Evolutionary conservation across 108 stramenopile genomes (phyloP), one percentile per base, ranked within the genome.

Genomic region (Nannochloropsis gaditana): DNA sequence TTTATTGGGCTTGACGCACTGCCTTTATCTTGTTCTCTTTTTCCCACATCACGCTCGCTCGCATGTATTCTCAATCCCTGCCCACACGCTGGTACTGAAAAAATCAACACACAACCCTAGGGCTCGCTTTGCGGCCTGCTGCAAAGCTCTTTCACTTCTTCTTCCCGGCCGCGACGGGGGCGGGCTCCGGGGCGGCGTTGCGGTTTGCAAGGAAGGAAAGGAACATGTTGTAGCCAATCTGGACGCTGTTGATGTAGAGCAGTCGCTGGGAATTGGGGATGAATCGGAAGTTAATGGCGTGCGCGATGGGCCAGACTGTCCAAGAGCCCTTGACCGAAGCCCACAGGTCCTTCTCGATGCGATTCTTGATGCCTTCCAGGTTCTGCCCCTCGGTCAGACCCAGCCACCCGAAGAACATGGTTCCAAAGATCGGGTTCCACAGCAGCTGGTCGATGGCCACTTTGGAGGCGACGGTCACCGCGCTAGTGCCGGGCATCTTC

Each of bases 381-480:
- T 93, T 91, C 87, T 95, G 93, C 42, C 97, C 96, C 86, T 97
- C 96, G 42, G 91, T 88, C 43, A 91, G 45, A 83, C 96, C 96
- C 83, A 96, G 90, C 89, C 95, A 97, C 82, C 95, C 95, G 91
- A 97, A 97, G 93, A 97, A 97, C 94, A 96, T 94, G 85, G 90
- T 87, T 10, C 96, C 96, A 89, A 97, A 97, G 87, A 96, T 95
- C 80, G 96, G 96, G 88, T 95, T 95, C 97, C 97, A 97, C 21
- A 97, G 89, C 10, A 87, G 79, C 89, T 88, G 89, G 88, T 90
- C 96, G 84, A 96, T 96, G 73, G 92, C 89, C 43, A 97, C 96
- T 91, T 97, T 97, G 86, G 93, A 91, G 2, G 97, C 97, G 15
- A 97, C 96, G 9, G 96, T 95, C 45, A 92, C 45, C 11, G 96